A percentile compares a stretch with the other conserved stretches of the same genome.
Conservation (phyloP, 108 stramenopile species). For the Mediolabrus comicus region DNA sequence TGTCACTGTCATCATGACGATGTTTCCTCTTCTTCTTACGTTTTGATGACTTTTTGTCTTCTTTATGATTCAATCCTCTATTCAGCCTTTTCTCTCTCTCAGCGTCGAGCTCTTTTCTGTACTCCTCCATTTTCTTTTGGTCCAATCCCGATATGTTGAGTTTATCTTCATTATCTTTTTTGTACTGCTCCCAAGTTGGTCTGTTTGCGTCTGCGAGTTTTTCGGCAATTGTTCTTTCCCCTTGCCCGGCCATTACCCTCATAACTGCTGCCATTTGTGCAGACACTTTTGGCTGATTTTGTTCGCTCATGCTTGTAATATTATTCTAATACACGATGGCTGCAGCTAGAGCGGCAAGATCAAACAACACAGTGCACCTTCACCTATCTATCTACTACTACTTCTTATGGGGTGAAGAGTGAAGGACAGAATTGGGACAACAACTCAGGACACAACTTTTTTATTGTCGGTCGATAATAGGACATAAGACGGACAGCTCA, state of each 20-base stretch:
- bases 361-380: too few relatives aligned
- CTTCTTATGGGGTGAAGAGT: too few relatives aligned
- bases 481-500: too few relatives aligned
- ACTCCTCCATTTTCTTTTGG: conserved; percentile 92
- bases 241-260: conserved; percentile 88
- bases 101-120: conserved; percentile 88
- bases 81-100: conserved; percentile 77
- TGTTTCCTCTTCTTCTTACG: conserved; percentile 61
- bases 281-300: conserved; percentile 51
- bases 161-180: conserved; percentile 95
- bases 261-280: conserved; percentile 96
- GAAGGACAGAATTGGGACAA: too few relatives aligned
- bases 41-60: conserved; percentile 41
- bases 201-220: conserved; percentile 94
- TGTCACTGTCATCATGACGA: conserved; percentile 37
- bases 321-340: too few relatives aligned
- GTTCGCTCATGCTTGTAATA: too few relatives aligned
- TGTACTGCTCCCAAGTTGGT: conserved; percentile 97
- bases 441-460: too few relatives aligned
- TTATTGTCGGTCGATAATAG: too few relatives aligned
- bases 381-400: too few relatives aligned
- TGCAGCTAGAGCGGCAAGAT: too few relatives aligned
- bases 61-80: conserved; percentile 65
- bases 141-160: conserved; percentile 87
- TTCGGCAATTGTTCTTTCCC: conserved; percentile 90